Evolutionary conservation across 169 alveolate genomes (phyloP), one percentile per base, ranked within the genome.

Genomic region (Babesia caballi): DNA sequence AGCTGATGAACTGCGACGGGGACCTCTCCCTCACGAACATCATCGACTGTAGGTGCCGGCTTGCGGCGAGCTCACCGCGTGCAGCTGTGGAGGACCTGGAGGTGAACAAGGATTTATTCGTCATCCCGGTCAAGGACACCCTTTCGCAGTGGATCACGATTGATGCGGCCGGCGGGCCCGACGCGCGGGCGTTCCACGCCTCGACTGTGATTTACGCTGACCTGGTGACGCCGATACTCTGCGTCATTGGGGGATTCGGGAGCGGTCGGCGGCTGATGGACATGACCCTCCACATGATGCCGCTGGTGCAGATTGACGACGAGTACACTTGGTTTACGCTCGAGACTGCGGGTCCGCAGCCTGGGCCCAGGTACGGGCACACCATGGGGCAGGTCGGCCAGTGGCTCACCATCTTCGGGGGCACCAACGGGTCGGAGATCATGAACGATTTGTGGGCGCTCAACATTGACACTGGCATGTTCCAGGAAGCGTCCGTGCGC

Each of bases 101-200:
- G 32, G 86, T 81, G 4, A 40, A 74, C 23, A 66, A 71, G 25
- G 61, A 81, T 12, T 14, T 65, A n/a, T 81, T 27, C 73, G 28
- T 21, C 36, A 2, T 54, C 9, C 27, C 53, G 7, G 63, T 54
- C 8, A 27, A 52, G 28, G 41, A 35, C 32, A 23, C 25, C 9
- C 7, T 9, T 21, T 12, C 49, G 36, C 30, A 38, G 17, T 81
- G 88, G 88, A 49, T 42, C 51, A 27, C 28, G 19, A 17, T 81
- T 1, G 63, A 60, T 9, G 6, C 76, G 6, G 38, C 12, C 15
- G 57, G 71, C 7, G 28, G 57, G 14, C 88, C 84, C 8, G 41
- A 47, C 12, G 67, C 88, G 7, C 61, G 88, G 23, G 88, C 88
- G 17, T 81, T 81, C 59, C 88, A 81, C 66, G 84, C 82, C 27